These are phyloP conservation scores for Isatis tinctoria DNA, from an alignment of 345 rosid species.

Conservation along the genomic window DNA sequence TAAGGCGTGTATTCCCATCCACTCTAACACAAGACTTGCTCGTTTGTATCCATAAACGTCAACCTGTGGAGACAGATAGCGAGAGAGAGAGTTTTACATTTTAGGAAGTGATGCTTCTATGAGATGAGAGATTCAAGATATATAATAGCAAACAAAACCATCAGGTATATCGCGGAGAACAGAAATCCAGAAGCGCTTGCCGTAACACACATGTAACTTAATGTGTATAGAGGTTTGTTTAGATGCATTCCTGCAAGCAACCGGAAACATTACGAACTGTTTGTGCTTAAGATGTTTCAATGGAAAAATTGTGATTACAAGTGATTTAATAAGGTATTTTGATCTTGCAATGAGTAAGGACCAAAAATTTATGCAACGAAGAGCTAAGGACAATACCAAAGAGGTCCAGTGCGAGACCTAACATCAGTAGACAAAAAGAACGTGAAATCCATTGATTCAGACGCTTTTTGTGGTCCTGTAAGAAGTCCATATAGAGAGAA, in stretches of 20 bases:
- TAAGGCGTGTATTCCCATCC: slow-evolving; percentile 87
- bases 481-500: not conserved
- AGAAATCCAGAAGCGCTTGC: slow-evolving; percentile 74
- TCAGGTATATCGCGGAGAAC: slow-evolving; percentile 52
- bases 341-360: no score
- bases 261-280: not conserved
- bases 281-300: not conserved
- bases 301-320: not conserved
- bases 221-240: slow-evolving; percentile 78
- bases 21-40: slow-evolving; percentile 48
- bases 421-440: slow-evolving; percentile 47
- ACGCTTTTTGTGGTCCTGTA: slow-evolving; percentile 63
- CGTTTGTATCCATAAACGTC: slow-evolving; percentile 57
- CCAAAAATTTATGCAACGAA: not conserved
- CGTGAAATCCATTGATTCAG: slow-evolving; percentile 50
- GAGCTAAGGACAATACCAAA: slow-evolving; percentile 40
- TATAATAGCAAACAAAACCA: slow-evolving; percentile 42
- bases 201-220: slow-evolving; percentile 76
- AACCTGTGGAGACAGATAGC: slow-evolving; percentile 39
- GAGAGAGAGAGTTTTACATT: not conserved
- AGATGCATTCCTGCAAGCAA: slow-evolving; percentile 63
- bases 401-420: slow-evolving; percentile 53
- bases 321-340: not conserved
- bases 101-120: not conserved
- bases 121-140: not conserved